These are phyloP conservation scores for Corylus avellana DNA, from an alignment of 306 rosid species.

Conservation along the genomic window DNA sequence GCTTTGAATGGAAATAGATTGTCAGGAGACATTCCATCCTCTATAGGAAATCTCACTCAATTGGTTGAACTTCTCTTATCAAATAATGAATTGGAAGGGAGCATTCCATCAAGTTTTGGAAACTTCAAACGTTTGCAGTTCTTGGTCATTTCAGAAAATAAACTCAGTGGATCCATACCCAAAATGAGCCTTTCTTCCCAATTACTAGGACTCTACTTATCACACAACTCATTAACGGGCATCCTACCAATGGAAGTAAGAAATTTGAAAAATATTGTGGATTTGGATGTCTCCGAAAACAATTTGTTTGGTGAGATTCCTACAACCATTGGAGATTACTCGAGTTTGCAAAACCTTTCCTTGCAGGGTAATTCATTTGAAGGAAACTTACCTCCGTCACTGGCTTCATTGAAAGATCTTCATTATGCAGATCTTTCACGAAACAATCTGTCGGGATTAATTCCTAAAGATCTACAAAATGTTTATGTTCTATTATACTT, in stretches of 20 bases:
- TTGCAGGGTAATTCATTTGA: constrained; percentile 31
- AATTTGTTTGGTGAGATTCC: constrained; percentile 34
- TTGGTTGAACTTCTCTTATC: too few relatives aligned
- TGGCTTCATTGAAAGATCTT: constrained; percentile 35
- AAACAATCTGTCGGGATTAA: constrained; percentile 34
- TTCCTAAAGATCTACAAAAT: constrained; percentile 32
- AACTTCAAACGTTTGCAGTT: too few relatives aligned
- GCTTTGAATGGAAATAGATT: constrained; percentile 5
- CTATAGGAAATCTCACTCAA: constrained; percentile 30
- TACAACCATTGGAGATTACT: constrained; percentile 24
- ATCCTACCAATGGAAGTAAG: too few relatives aligned
- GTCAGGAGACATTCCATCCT: constrained; percentile 24
- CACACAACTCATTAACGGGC: too few relatives aligned
- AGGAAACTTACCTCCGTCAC: constrained; percentile 34
- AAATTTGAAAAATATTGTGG: too few relatives aligned
- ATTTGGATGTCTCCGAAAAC: constrained; percentile 33
- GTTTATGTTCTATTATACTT: constrained; percentile 15
- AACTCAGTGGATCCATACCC: too few relatives aligned
- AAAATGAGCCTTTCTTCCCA: too few relatives aligned
- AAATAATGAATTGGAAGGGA: too few relatives aligned
- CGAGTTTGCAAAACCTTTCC: too few relatives aligned
- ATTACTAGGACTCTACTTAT: too few relatives aligned
- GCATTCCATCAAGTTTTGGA: too few relatives aligned
- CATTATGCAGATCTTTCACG: constrained; percentile 29
- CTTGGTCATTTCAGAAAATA: too few relatives aligned